Evolutionary conservation across 768 basidiomycete genomes (phyloP), one percentile per base, ranked within the genome.

Genomic region (Russula vinacea): DNA sequence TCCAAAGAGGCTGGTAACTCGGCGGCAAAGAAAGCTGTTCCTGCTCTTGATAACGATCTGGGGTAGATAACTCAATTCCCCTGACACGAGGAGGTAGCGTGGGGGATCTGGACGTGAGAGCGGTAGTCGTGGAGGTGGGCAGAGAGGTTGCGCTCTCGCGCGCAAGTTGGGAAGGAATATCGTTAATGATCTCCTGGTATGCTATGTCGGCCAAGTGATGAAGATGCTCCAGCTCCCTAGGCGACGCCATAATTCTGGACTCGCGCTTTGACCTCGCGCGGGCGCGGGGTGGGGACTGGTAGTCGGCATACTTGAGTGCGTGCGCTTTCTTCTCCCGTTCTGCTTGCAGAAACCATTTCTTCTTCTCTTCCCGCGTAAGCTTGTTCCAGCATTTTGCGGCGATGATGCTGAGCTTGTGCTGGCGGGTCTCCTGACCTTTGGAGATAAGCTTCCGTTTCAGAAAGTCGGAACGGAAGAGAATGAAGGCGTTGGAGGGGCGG

Each of bases 401-500:
- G 66, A 84, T 77, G 61, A 80, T 75, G 64, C 79, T 80, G 64
- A 84, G 77, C 62, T 83, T 81, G 72, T 83, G 81, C 71, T 86
- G 84, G 52, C 81, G 78, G 51, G 76, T 77, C 72, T 83, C 81
- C 42, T 80, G 74, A 26, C 77, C 73, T 17, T 74, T 70, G 3
- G 80, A 79, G 50, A 83, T 76, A 13, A 74, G 63, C 22, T 74
- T 74, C 2, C 73, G 75, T 67, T 79, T 78, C 13, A 84, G 75
- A 29, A 83, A 76, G 64, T 82, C 77, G 26, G 81, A 81, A 49
- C 84, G 77, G 73, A 80, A 85, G 55, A 85, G 73, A 67, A 85
- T 81, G 72, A 85, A 85, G 16, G 84, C 82, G 69, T 85, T 84
- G 16, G 81, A 72, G 0, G 84, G 80, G 8, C 84, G 78, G 37